phyloP scores from a whole-genome alignment of 441 rosid species.

The Populus hybrid region DNA sequence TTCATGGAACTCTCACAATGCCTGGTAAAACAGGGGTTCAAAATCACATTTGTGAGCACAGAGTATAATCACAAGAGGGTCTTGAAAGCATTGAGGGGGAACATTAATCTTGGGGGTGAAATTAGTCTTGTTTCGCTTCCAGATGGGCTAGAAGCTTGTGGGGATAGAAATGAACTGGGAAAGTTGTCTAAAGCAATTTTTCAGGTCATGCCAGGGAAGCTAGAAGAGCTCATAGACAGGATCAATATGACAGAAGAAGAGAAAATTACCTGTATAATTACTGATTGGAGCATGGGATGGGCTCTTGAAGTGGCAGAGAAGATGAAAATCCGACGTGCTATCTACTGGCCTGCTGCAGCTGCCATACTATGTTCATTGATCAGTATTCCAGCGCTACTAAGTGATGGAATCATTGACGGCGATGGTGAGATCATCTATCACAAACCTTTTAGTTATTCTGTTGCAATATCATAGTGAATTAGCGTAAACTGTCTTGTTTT shows the following conservation, averaged over 20 bases:
- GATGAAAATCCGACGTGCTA: conserved; percentile 42
- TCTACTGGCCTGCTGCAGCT: conserved; percentile 59
- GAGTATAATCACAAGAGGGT: conserved; percentile 16
- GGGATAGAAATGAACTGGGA: conserved; percentile 29
- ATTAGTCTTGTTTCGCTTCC: conserved; percentile 22
- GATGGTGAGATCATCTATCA: conserved; percentile 32
- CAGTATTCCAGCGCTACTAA: conserved; percentile 35
- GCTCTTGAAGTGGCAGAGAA: conserved; percentile 40
- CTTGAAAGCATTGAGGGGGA: neutral
- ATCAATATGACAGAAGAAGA: conserved; percentile 23
- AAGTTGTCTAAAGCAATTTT: conserved; percentile 17
- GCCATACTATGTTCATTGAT: conserved; percentile 33
- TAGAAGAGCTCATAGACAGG: conserved; percentile 25
- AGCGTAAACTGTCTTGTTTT: neutral
- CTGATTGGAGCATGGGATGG: conserved; percentile 32
- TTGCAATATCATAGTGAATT: neutral
- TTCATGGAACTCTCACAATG: conserved; percentile 11
- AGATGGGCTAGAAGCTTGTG: conserved; percentile 25
- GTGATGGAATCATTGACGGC: conserved; percentile 42
- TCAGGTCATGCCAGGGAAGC: conserved; percentile 29
- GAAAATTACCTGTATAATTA: conserved; percentile 22
- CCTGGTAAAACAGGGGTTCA: conserved; percentile 3
- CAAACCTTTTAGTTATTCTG: neutral
- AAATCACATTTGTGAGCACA: conserved; percentile 18
- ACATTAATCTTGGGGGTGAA: conserved; percentile 5